Conservation (phyloP, 2,329 filamentous ascomycete species). For the Diatrype stigma region DNA sequence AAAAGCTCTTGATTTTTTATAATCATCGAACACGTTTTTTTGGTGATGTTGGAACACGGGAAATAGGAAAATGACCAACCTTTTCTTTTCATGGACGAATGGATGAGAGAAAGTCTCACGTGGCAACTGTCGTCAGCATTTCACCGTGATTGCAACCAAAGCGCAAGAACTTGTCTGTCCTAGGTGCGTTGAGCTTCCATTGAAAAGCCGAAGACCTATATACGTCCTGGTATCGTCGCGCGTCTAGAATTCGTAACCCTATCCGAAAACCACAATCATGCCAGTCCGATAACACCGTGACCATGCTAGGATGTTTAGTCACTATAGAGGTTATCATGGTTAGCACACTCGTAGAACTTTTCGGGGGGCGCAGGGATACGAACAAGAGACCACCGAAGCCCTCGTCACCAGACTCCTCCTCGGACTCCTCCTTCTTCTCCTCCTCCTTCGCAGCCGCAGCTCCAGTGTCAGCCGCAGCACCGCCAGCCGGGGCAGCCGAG, state of each 20-base stretch:
- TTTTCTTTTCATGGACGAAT: too few species aligned
- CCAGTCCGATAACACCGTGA: constrained; percentile 34
- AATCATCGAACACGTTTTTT: constrained; percentile 46
- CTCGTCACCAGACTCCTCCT: constrained; percentile 64
- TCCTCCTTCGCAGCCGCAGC: constrained; percentile 53
- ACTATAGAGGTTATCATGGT: constrained; percentile 33
- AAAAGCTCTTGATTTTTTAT: constrained; percentile 59
- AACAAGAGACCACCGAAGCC: constrained; percentile 81
- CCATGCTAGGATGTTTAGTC: constrained; percentile 45
- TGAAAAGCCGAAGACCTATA: constrained; percentile 47
- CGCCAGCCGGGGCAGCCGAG: constrained; percentile 68
- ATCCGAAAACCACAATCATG: constrained; percentile 39
- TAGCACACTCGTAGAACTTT: constrained; percentile 25
- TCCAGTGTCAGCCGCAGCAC: constrained; percentile 49
- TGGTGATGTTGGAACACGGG: constrained; percentile 2
- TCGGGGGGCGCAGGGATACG: constrained; percentile 20
- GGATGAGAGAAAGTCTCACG: too few species aligned
- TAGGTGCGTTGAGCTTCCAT: constrained; percentile 31
- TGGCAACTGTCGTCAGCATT: constrained; percentile 16
- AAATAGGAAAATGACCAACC: constrained; percentile 38
- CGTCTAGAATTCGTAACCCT: constrained; percentile 35
- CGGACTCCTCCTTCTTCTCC: constrained; percentile 62
- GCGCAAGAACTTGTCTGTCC: constrained; percentile 9
- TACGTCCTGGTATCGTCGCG: constrained; percentile 27
- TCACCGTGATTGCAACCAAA: constrained; percentile 16